These are phyloP conservation scores for Simplicillium sp. DNA, from an alignment of 2,329 filamentous ascomycete genomes.

Conservation along the genomic window DNA sequence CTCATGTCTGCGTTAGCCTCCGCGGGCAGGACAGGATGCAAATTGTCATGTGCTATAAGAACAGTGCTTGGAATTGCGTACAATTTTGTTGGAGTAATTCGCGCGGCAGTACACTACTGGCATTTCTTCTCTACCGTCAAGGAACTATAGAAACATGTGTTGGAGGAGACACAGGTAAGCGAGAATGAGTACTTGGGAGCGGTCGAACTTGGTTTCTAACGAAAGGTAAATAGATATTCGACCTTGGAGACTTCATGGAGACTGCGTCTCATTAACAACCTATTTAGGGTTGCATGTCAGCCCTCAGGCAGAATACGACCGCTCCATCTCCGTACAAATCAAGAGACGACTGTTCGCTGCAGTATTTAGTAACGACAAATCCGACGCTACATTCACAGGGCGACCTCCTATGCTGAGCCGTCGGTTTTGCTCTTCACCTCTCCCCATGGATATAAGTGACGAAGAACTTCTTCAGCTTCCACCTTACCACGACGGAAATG, in stretches of 20 bases:
- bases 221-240: constrained; percentile 2
- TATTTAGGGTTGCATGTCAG: constrained; percentile 8
- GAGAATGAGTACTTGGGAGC: no score
- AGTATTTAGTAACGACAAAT: constrained; percentile 2
- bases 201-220: background rate
- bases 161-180: constrained; percentile 24
- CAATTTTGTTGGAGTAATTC: constrained; percentile 18
- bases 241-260: constrained; percentile 7
- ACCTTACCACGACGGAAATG: background rate
- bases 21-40: constrained; percentile 3
- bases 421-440: constrained; percentile 24
- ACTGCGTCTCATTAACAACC: constrained; percentile 6
- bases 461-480: constrained; percentile 21
- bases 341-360: constrained; percentile 1
- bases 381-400: constrained; percentile 5
- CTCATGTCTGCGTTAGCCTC: constrained; percentile 1
- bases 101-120: constrained; percentile 19
- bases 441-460: constrained; percentile 28
- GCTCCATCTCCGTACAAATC: constrained; percentile 6
- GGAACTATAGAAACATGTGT: constrained; percentile 21
- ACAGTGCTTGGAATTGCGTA: constrained; percentile 10
- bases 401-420: constrained; percentile 16
- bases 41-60: constrained; percentile 10
- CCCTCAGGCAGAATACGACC: background rate
- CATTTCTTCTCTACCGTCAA: constrained; percentile 19